These are phyloP conservation scores for Paraphaeosphaeria minitans DNA, from an alignment of 2,329 filamentous ascomycete genomes.

Conservation along the genomic window DNA sequence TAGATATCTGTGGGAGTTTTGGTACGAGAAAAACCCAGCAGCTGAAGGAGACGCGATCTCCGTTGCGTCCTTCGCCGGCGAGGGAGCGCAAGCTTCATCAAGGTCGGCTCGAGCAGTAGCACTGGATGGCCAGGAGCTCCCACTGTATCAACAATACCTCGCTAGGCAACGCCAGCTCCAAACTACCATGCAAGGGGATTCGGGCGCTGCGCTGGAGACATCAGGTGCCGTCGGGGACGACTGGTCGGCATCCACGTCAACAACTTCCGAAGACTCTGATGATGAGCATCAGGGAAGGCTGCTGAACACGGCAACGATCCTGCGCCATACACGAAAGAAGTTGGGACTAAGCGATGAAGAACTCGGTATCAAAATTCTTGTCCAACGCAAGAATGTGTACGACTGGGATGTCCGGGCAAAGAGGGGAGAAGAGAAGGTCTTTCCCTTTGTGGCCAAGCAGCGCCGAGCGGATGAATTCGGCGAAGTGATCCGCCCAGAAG, in stretches of 20 bases:
- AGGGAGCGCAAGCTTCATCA: slow-evolving; percentile 52
- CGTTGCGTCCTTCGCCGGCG: slow-evolving; percentile 68
- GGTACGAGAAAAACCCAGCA: slow-evolving; percentile 34
- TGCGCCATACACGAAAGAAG: slow-evolving; percentile 80
- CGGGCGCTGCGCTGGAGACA: slow-evolving; percentile 68
- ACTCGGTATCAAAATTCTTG: slow-evolving; percentile 85
- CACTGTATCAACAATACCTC: slow-evolving; percentile 88
- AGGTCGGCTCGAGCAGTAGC: slow-evolving; percentile 59
- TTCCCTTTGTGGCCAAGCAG: slow-evolving; percentile 81
- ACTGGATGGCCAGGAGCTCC: slow-evolving; percentile 75
- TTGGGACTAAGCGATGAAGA: slow-evolving; percentile 87
- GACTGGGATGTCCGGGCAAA: slow-evolving; percentile 93
- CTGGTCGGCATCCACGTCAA: slow-evolving; percentile 82
- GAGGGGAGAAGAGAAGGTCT: slow-evolving; percentile 89
- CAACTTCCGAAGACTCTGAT: slow-evolving; percentile 86
- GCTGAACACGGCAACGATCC: slow-evolving; percentile 82
- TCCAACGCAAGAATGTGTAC: slow-evolving; percentile 87
- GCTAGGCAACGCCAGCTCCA: slow-evolving; percentile 87
- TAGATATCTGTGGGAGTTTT: slow-evolving; percentile 72
- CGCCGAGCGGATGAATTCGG: slow-evolving; percentile 89
- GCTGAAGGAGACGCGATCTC: slow-evolving; percentile 31
- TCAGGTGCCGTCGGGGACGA: slow-evolving; percentile 79
- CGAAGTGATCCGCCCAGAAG: slow-evolving; percentile 89
- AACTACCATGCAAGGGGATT: slow-evolving; percentile 72
- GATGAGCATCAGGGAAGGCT: slow-evolving; percentile 90